Conservation (phyloP, 768 basidiomycete species). For the Tephrocybe sp. region DNA sequence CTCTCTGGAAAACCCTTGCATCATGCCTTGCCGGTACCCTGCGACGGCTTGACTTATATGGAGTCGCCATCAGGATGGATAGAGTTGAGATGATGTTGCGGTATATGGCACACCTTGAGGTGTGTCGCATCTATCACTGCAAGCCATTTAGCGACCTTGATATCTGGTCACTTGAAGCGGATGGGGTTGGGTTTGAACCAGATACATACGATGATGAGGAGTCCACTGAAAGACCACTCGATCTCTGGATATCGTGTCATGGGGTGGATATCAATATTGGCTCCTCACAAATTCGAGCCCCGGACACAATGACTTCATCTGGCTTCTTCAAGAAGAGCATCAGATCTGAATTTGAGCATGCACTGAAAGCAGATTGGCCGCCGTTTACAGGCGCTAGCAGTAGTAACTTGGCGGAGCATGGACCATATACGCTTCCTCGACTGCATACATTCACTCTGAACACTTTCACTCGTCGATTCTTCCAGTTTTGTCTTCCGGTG, state of each 20-base stretch:
- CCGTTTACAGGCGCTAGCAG: background rate
- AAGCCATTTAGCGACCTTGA: background rate
- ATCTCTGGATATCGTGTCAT: background rate
- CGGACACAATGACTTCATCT: background rate
- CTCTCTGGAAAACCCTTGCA: background rate
- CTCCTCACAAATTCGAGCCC: background rate
- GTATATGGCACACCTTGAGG: background rate
- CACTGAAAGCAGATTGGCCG: background rate
- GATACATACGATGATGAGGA: background rate
- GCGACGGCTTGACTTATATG: background rate
- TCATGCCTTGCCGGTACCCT: background rate
- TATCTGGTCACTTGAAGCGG: background rate
- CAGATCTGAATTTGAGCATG: background rate
- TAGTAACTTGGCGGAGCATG: too few species aligned
- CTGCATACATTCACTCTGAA: background rate
- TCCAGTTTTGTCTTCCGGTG: background rate
- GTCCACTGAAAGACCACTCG: background rate
- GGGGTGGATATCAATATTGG: background rate
- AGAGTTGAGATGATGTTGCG: background rate
- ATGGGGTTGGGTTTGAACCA: background rate
- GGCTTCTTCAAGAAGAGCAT: background rate
- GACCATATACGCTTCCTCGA: background rate
- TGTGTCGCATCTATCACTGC: background rate
- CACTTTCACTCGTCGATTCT: background rate
- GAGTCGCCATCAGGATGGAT: background rate